A percentile compares a stretch with the other conserved stretches of the same genome.
Conservation (phyloP, 345 rosid genomes). For the Bruguiera sexangula region DNA sequence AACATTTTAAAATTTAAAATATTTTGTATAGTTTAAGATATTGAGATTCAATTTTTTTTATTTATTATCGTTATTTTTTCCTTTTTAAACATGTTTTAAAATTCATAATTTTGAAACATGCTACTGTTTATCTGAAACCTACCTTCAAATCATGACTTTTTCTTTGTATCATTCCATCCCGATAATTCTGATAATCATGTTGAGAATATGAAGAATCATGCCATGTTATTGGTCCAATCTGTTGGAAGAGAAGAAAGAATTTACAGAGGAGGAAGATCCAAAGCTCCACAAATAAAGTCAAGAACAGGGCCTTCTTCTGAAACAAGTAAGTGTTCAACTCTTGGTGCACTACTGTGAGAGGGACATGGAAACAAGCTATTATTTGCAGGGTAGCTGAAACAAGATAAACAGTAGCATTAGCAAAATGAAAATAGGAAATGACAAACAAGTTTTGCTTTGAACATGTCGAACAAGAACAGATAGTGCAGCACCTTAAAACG, state of each 20-base stretch:
- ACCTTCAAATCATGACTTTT: too few relatives aligned
- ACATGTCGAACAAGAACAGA: not conserved
- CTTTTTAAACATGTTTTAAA: too few relatives aligned
- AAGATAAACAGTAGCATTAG: not conserved
- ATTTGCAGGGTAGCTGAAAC: slow-evolving; percentile 56
- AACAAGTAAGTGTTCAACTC: slow-evolving; percentile 84
- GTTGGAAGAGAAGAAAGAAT: slow-evolving; percentile 22
- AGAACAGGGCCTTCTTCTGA: slow-evolving; percentile 52
- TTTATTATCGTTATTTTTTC: too few relatives aligned
- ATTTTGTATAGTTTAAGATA: too few relatives aligned
- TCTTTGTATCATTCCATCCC: slow-evolving; percentile 9
- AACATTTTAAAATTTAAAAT: too few relatives aligned
- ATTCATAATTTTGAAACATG: too few relatives aligned
- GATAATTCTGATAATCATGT: slow-evolving; percentile 3
- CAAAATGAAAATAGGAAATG: not conserved
- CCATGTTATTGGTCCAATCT: slow-evolving; percentile 6
- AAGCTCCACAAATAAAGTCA: slow-evolving; percentile 53
- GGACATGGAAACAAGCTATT: slow-evolving; percentile 77
- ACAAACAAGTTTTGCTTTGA: not conserved
- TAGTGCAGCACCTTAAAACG: not conserved
- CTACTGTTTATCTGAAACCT: too few relatives aligned
- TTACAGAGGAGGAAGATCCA: slow-evolving; percentile 83
- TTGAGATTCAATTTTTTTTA: too few relatives aligned
- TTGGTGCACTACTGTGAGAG: slow-evolving; percentile 48
- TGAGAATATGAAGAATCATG: not conserved